Percentiles rank a stretch among this genome's conserved stretches.
Conservation (phyloP, 176 grass and related monocot species). For the Secale cereale region DNA sequence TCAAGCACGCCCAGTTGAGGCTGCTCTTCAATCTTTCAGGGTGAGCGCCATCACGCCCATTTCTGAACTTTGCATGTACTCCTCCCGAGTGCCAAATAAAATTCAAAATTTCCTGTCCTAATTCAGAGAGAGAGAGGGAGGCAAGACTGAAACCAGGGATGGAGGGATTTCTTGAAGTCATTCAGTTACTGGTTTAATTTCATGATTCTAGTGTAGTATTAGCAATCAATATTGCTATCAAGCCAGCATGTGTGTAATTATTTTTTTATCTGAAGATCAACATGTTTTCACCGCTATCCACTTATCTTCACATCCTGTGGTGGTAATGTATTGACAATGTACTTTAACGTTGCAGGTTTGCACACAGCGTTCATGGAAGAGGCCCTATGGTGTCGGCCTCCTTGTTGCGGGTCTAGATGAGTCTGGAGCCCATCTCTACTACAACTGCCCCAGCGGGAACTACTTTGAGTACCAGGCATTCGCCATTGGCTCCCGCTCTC, state of each 20-base stretch:
- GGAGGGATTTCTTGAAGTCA: no score
- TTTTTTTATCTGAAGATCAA: not conserved
- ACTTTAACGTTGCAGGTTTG: slow-evolving; percentile 52
- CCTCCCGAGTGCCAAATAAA: no score
- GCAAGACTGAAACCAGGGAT: no score
- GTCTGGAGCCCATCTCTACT: slow-evolving; percentile 86
- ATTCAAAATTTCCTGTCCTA: no score
- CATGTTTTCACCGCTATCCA: not conserved
- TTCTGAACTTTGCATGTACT: no score
- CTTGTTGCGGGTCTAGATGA: slow-evolving; percentile 90
- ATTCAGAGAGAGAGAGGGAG: no score
- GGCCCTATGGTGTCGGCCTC: slow-evolving; percentile 89
- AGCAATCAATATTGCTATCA: not conserved
- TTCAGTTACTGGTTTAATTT: not conserved
- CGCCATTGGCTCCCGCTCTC: slow-evolving; percentile 91
- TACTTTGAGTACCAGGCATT: slow-evolving; percentile 99
- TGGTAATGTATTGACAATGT: not conserved
- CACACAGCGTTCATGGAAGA: slow-evolving; percentile 96
- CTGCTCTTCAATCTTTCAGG: no score
- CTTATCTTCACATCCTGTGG: not conserved
- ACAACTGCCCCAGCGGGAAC: slow-evolving; percentile 97
- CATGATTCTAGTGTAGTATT: not conserved
- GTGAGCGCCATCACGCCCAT: no score
- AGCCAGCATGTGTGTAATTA: not conserved
- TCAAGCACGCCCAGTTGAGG: no score